Base-by-base conservation (phyloP, 441 rosid genomes). In the Hura crepitans region DNA sequence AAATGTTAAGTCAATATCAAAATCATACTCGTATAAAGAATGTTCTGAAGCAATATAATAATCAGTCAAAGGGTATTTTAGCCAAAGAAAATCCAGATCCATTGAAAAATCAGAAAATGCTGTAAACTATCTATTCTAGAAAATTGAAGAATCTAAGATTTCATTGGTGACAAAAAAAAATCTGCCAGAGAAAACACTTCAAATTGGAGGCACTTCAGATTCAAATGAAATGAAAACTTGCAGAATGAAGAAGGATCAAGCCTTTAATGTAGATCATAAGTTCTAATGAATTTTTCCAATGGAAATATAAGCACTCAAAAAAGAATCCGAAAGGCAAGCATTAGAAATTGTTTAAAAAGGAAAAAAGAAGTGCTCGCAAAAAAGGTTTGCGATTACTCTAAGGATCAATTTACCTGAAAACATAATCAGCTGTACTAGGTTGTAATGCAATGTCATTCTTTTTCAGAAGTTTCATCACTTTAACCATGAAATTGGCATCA, bases 371-470 rank as follows among this genome's bases (percentile, higher is more conserved):
- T 69, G 61, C 3, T 47, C 35, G 69, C 42, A 11, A 58, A 76
- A 28, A 18, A 15, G 55, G n/a, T 9, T 35, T 22, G 3, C 20
- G n/a, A n/a, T 22, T 55, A 59, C 43, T 28, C 57, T n/a, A n/a
- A n/a, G 58, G 33, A 39, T 15, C 5, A 62, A 55, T 66, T 59
- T 42, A 88, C 97, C 97, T 87, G 82, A 83, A 85, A 77, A 94
- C 88, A 70, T 84, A 80, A 77, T 91, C 96, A 1, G 91, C 90
- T 12, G 96, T 88, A 46, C 98, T 88, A 15, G 97, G 90, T 75
- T 87, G 96, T 67, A 88, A 64, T 17, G 84, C 86, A 56, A 91
- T 70, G 69, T 71, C 66, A 75, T 87, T 91, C 65, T 15, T 72
- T 63, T 84, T 87, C 82, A 89, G 12, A 43, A 88, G 90, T 68